Percentiles rank a stretch among this genome's conserved stretches.
Conservation (phyloP, 1,139 yeast genomes). For the Yamadazyma diospyri region DNA sequence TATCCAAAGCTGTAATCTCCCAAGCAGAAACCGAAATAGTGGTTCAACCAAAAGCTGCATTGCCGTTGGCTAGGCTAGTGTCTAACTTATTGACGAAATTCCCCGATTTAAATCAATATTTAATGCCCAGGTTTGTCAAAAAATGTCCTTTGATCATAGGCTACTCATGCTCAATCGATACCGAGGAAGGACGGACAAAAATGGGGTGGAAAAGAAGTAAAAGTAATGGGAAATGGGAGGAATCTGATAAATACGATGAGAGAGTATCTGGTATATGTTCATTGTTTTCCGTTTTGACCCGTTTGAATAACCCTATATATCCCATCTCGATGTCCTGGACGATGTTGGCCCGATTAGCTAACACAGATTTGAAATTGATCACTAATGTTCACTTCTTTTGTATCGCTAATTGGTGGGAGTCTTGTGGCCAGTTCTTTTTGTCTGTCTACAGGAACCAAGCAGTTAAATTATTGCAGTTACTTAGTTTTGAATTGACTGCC, state of each 20-base stretch:
- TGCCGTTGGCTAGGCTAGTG: slow-evolving; percentile 74
- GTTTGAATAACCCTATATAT: slow-evolving; percentile 26
- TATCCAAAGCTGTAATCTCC: slow-evolving; percentile 79
- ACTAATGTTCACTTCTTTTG: slow-evolving; percentile 70
- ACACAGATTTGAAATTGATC: slow-evolving; percentile 46
- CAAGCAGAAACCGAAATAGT: slow-evolving; percentile 94
- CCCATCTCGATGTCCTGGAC: slow-evolving; percentile 62
- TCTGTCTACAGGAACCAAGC: slow-evolving; percentile 68
- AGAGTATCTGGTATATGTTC: slow-evolving; percentile 83
- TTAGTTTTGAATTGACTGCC: slow-evolving; percentile 24
- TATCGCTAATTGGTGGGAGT: slow-evolving; percentile 91
- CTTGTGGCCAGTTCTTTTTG: slow-evolving; percentile 57
- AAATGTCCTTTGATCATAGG: slow-evolving; percentile 91
- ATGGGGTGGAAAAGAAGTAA: slow-evolving; percentile 87
- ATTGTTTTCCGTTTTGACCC: slow-evolving; percentile 72
- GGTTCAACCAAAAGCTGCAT: slow-evolving; percentile 72
- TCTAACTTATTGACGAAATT: slow-evolving; percentile 50
- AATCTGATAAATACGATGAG: slow-evolving; percentile 71
- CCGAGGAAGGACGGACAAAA: slow-evolving; percentile 74
- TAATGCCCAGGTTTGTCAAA: slow-evolving; percentile 80
- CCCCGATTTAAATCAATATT: slow-evolving; percentile 63
- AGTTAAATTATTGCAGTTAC: slow-evolving; percentile 48
- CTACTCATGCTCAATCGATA: slow-evolving; percentile 64
- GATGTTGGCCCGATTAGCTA: slow-evolving; percentile 66
- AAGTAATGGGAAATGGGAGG: slow-evolving; percentile 65